These are phyloP conservation scores for Dothiorella sarmentorum DNA, from an alignment of 2,329 filamentous ascomycete genomes.

Conservation along the genomic window DNA sequence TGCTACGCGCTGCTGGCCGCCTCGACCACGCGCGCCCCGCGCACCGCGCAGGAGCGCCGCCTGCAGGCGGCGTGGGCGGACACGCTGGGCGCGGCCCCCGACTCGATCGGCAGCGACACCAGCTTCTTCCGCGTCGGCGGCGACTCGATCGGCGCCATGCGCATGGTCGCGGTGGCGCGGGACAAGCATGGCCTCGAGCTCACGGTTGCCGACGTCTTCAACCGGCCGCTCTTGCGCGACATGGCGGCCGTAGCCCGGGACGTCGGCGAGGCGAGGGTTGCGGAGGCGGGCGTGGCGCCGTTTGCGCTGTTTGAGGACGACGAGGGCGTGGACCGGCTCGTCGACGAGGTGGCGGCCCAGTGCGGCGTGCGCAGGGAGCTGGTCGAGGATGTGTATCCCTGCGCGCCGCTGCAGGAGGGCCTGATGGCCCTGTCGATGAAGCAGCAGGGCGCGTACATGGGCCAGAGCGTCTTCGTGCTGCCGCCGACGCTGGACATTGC, in stretches of 20 bases:
- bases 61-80: conserved; percentile 24
- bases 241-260: conserved; percentile 25
- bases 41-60: conserved; percentile 43
- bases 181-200: conserved; percentile 19
- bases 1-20: conserved; percentile 31
- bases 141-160: conserved; percentile 29
- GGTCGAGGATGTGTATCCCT: conserved; percentile 53
- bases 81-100: conserved; percentile 12
- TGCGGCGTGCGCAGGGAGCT: conserved; percentile 14
- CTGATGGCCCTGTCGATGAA: conserved; percentile 54
- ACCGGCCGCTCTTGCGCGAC: conserved; percentile 21
- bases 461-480: conserved; percentile 26
- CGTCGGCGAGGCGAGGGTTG: background rate
- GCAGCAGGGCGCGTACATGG: conserved; percentile 52
- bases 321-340: conserved; percentile 24
- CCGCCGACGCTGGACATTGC: conserved; percentile 24
- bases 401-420: conserved; percentile 54
- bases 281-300: background rate
- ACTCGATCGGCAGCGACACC: conserved; percentile 33
- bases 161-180: background rate
- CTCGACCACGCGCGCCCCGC: conserved; percentile 40
- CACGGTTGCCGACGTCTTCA: conserved; percentile 24
- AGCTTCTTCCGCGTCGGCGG: conserved; percentile 42
- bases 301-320: background rate
- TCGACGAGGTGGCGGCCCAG: background rate